These are phyloP conservation scores for Verticillium klebahnii DNA, from an alignment of 2,329 filamentous ascomycete species.

Conservation along the genomic window DNA sequence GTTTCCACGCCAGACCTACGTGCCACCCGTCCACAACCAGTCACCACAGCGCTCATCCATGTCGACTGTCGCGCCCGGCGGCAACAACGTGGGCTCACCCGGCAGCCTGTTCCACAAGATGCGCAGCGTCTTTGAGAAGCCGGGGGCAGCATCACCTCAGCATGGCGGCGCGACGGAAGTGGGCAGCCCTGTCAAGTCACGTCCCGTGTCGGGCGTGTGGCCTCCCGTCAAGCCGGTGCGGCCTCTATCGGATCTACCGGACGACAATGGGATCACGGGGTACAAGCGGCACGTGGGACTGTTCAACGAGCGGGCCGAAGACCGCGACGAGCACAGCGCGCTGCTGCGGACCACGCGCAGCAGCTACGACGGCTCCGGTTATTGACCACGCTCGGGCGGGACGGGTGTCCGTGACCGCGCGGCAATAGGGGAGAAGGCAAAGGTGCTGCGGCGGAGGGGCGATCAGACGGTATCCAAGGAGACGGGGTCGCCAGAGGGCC, in stretches of 20 bases:
- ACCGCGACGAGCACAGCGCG: constrained; percentile 22
- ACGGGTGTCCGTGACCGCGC: constrained; percentile 8
- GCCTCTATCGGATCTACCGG: constrained; percentile 9
- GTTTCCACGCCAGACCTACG: constrained; percentile 1
- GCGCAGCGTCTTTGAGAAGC: constrained; percentile 33
- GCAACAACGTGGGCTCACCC: constrained; percentile 13
- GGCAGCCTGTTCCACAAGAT: constrained; percentile 32
- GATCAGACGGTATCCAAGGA: constrained; percentile 3
- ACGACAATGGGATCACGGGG: constrained; percentile 9
- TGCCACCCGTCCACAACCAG: constrained; percentile 1
- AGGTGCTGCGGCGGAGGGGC: background rate
- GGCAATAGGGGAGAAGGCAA: background rate
- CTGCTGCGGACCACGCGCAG: constrained; percentile 18
- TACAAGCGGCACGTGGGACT: constrained; percentile 9
- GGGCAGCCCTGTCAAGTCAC: constrained; percentile 16
- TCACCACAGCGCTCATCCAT: constrained; percentile 2
- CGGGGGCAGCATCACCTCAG: background rate
- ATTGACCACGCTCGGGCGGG: constrained; percentile 35
- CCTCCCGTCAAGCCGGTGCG: constrained; percentile 9
- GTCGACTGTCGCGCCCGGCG: constrained; percentile 3
- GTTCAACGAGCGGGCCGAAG: constrained; percentile 13
- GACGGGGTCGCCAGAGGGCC: constrained; percentile 7
- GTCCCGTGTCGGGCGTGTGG: constrained; percentile 18
- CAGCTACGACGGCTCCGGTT: constrained; percentile 8
- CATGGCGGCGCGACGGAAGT: background rate